These are phyloP conservation scores for Metschnikowia lunata DNA, from an alignment of 805 yeast species.

Conservation along the genomic window DNA sequence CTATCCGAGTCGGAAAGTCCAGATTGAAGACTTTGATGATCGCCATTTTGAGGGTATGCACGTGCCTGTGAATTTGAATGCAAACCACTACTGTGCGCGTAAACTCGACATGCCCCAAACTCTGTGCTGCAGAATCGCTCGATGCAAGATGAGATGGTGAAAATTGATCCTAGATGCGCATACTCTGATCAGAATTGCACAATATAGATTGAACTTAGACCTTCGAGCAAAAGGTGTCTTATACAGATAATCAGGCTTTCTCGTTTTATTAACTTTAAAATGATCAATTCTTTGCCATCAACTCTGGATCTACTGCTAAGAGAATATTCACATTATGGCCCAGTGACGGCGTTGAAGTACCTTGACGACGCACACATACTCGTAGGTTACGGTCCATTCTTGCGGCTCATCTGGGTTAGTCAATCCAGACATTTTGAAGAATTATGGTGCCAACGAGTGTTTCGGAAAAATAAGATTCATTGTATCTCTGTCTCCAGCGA, in stretches of 20 bases:
- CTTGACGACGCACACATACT: slow-evolving; percentile 34
- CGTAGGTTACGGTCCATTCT: slow-evolving; percentile 69
- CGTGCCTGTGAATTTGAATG: too few relatives aligned
- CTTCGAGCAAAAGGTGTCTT: not conserved
- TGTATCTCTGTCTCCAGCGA: slow-evolving; percentile 47
- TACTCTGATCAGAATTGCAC: too few relatives aligned
- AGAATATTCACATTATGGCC: slow-evolving; percentile 48
- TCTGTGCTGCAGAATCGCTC: not conserved
- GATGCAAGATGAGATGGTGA: slow-evolving; percentile 3
- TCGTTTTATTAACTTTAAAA: not conserved
- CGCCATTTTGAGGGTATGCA: too few relatives aligned
- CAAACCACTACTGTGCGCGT: too few relatives aligned
- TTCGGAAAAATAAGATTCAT: slow-evolving; percentile 76
- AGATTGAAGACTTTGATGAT: too few relatives aligned
- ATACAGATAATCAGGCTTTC: not conserved
- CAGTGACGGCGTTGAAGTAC: slow-evolving; percentile 59
- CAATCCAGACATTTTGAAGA: slow-evolving; percentile 20
- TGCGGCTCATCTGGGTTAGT: slow-evolving; percentile 50
- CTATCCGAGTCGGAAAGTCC: too few relatives aligned
- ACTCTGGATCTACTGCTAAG: slow-evolving; percentile 1
- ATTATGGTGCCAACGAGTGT: slow-evolving; percentile 42
- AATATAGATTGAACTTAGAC: not conserved
- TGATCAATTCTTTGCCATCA: slow-evolving; percentile 2
- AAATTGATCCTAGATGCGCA: not conserved
- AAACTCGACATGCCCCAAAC: not conserved